Evolutionary conservation across 208 protist species (phyloP).

Genomic region (Jaenimonas drosophilae): DNA sequence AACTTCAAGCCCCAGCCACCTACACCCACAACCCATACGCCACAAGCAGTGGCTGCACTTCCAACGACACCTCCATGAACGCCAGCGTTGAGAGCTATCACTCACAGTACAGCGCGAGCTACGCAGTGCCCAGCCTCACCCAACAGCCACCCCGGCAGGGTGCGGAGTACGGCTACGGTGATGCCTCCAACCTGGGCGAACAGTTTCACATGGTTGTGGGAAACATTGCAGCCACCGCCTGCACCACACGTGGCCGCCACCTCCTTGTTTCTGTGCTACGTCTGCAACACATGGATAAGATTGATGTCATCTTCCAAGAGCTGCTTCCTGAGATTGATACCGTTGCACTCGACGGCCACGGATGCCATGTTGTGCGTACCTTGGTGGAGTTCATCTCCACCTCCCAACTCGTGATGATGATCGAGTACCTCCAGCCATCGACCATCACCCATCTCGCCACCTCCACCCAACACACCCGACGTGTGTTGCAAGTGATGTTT

Average conservation of each 20-base stretch:
- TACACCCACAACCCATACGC: conserved; percentile 79
- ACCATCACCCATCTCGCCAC: conserved; percentile 32
- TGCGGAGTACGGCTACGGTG: too few relatives aligned
- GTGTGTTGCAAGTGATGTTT: conserved; percentile 63
- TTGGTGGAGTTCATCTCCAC: conserved; percentile 53
- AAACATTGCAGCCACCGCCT: conserved; percentile 30
- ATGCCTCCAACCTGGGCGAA: conserved; percentile 21
- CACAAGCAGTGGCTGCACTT: too few relatives aligned
- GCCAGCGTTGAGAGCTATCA: conserved; percentile 21
- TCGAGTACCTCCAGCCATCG: conserved; percentile 23
- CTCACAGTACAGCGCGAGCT: too few relatives aligned
- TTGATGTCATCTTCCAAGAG: conserved; percentile 44
- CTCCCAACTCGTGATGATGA: conserved; percentile 28
- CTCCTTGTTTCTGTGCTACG: conserved; percentile 46
- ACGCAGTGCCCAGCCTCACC: too few relatives aligned
- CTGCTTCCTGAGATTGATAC: conserved; percentile 43
- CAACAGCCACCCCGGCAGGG: conserved; percentile 1
- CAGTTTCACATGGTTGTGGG: conserved; percentile 38
- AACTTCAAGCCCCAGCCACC: too few relatives aligned
- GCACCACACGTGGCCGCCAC: conserved; percentile 37
- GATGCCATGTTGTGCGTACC: conserved; percentile 60
- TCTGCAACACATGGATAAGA: conserved; percentile 44
- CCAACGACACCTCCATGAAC: too few relatives aligned
- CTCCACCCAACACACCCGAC: conserved; percentile 58
- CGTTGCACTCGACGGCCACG: conserved; percentile 50